A percentile compares a stretch with the other conserved stretches of the same genome.
Conservation (phyloP, 306 rosid genomes). For the Lathyrus tuberosus region DNA sequence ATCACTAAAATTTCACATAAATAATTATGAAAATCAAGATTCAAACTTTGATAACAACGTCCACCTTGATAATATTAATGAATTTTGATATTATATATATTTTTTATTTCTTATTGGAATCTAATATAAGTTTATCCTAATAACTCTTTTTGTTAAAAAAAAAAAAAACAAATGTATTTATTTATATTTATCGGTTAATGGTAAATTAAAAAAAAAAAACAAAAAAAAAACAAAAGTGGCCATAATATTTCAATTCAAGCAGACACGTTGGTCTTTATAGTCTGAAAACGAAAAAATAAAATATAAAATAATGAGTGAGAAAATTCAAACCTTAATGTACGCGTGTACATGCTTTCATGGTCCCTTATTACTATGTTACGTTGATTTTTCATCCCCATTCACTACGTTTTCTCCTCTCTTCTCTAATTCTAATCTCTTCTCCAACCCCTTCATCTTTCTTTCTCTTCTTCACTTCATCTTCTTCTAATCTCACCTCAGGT, state of each 20-base stretch:
- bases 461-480: not conserved
- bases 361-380: not conserved
- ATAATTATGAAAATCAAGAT: no score
- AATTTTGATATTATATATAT: no score
- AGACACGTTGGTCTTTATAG: not conserved
- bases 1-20: no score
- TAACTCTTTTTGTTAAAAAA: no score
- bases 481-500: slow-evolving; percentile 39
- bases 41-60: no score
- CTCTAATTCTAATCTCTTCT: not conserved
- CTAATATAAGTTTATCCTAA: no score
- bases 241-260: not conserved
- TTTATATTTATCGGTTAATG: no score
- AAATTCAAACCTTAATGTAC: slow-evolving; percentile 4
- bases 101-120: no score
- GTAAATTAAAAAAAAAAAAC: no score
- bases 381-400: not conserved
- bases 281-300: not conserved
- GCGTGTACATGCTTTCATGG: not conserved
- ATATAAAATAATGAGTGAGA: not conserved
- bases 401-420: not conserved
- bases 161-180: no score
- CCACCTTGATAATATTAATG: no score
- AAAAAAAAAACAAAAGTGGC: no score
- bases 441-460: not conserved